A percentile compares a stretch with the other conserved stretches of the same genome.
These are phyloP conservation scores for Boletus tomentosulus DNA, from an alignment of 768 basidiomycete species.

Conservation along the genomic window DNA sequence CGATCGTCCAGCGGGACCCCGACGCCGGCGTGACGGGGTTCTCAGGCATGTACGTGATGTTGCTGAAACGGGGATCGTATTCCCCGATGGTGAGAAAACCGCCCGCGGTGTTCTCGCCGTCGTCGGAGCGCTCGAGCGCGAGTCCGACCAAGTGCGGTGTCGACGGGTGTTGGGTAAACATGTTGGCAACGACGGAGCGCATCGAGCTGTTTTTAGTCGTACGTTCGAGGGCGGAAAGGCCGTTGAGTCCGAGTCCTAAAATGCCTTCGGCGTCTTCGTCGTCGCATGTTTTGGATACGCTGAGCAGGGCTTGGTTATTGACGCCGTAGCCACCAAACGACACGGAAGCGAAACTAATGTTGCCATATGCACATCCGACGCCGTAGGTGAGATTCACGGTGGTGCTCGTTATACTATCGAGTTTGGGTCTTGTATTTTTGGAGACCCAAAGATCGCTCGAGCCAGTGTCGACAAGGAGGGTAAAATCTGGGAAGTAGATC, in stretches of 20 bases:
- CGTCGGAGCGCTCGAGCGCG: constrained; percentile 38
- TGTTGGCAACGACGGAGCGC: constrained; percentile 36
- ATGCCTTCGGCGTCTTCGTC: constrained; percentile 19
- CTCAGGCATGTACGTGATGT: constrained; percentile 29
- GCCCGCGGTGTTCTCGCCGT: constrained; percentile 38
- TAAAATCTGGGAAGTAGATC: constrained; percentile 21
- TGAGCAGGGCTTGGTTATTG: constrained; percentile 27
- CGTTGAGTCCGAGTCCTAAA: constrained; percentile 26
- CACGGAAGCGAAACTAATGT: constrained; percentile 34
- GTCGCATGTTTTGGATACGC: constrained; percentile 14
- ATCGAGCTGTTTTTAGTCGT: constrained; percentile 9
- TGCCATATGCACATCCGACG: constrained; percentile 35
- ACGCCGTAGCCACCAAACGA: constrained; percentile 33
- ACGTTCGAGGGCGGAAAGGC: constrained; percentile 21
- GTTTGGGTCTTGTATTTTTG: constrained; percentile 17
- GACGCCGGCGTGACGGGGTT: constrained; percentile 33
- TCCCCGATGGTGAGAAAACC: constrained; percentile 42
- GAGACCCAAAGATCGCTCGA: constrained; percentile 31
- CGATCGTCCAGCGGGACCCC: constrained; percentile 39
- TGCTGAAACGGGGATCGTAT: constrained; percentile 34
- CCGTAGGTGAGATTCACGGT: constrained; percentile 34
- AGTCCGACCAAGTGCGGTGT: constrained; percentile 40
- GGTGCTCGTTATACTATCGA: constrained; percentile 30
- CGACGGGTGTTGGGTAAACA: constrained; percentile 34
- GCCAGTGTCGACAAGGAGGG: constrained; percentile 26